Evolutionary conservation across 805 yeast genomes (phyloP).

Genomic region (Gaillardinia entomophila): DNA sequence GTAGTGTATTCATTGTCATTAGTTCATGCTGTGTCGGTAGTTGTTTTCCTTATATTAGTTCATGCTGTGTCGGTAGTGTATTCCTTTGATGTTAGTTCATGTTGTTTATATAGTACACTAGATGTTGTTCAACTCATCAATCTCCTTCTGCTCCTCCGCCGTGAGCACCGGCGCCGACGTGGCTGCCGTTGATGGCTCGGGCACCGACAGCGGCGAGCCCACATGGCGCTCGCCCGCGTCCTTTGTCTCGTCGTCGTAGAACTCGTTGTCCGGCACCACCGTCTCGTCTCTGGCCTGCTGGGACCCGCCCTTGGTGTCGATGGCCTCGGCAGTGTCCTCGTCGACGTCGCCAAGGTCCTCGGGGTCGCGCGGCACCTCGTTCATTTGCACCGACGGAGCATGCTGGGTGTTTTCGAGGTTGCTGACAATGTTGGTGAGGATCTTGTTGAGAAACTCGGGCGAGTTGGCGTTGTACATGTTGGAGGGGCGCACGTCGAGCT

Average conservation of each 20-base stretch:
- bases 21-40: too few species aligned
- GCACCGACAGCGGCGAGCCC: background rate
- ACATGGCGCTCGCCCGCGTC: constrained; percentile 32
- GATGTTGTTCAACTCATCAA: constrained; percentile 29
- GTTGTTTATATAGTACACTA: too few species aligned
- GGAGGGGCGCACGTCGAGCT: constrained; percentile 88
- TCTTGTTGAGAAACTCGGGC: constrained; percentile 84
- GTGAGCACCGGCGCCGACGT: constrained; percentile 16
- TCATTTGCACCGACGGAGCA: constrained; percentile 96
- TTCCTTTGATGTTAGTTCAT: too few species aligned
- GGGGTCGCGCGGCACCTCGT: constrained; percentile 81
- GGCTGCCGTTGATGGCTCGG: background rate
- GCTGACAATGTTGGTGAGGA: constrained; percentile 66
- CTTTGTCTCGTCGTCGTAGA: constrained; percentile 60
- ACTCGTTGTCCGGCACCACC: constrained; percentile 71
- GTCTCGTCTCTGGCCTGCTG: constrained; percentile 74
- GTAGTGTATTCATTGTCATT: too few species aligned
- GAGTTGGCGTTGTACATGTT: constrained; percentile 96
- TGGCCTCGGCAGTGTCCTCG: constrained; percentile 73
- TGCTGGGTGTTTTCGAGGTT: constrained; percentile 86
- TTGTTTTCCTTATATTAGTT: too few species aligned
- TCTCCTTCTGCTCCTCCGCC: constrained; percentile 33
- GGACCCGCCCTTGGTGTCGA: constrained; percentile 89
- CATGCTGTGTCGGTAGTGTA: too few species aligned
- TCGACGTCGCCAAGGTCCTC: constrained; percentile 84